Evolutionary conservation across 2,329 filamentous ascomycete genomes (phyloP).

Genomic region (Cercospora sp.): DNA sequence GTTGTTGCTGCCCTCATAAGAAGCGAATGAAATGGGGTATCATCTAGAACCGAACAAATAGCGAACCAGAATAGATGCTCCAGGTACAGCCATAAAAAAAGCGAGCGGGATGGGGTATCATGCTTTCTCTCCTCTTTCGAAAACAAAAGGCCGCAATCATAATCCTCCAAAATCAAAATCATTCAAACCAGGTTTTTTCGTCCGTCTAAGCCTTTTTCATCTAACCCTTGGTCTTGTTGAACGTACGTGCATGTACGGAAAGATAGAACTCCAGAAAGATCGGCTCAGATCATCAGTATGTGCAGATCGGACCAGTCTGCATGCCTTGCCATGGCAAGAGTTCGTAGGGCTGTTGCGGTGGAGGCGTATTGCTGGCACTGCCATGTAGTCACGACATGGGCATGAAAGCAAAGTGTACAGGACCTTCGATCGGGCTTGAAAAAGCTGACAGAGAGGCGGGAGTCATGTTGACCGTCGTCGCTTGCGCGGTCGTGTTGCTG

Average conservation of each 20-base stretch:
- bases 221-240: background rate
- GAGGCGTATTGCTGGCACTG: constrained; percentile 6
- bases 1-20: background rate
- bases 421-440: constrained; percentile 34
- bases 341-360: background rate
- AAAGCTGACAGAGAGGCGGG: constrained; percentile 33
- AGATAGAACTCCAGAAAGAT: background rate
- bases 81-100: background rate
- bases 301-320: constrained; percentile 4
- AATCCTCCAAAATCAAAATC: background rate
- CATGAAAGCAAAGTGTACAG: constrained; percentile 36
- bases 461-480: constrained; percentile 28
- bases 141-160: background rate
- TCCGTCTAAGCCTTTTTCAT: background rate
- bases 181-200: background rate
- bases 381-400: constrained; percentile 35
- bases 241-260: background rate
- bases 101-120: constrained; percentile 10
- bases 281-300: background rate
- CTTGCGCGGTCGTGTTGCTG: constrained; percentile 30
- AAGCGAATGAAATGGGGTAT: constrained; percentile 21
- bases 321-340: background rate
- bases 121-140: background rate
- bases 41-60: constrained; percentile 6
- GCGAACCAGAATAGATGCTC: constrained; percentile 8